Conservation (phyloP, 768 basidiomycete species). For the Boletus tomentosulus region DNA sequence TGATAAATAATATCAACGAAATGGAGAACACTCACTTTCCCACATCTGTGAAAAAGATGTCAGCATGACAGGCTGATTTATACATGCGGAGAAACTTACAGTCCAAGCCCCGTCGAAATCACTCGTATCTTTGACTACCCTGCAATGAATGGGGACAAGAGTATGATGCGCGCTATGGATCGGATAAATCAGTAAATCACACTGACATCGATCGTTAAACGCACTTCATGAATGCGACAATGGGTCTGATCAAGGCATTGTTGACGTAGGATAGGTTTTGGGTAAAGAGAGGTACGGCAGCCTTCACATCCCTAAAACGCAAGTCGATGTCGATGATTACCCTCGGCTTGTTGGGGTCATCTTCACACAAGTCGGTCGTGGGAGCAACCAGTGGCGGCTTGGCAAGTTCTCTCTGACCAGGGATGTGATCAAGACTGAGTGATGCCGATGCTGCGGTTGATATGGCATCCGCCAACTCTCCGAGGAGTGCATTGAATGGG, state of each 20-base stretch:
- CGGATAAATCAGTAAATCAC: neutral
- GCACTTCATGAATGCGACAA: slow-evolving; percentile 98
- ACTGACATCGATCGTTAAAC: slow-evolving; percentile 23
- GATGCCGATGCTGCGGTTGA: slow-evolving; percentile 54
- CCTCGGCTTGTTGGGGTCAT: slow-evolving; percentile 37
- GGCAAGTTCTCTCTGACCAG: slow-evolving; percentile 82
- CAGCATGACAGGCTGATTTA: neutral
- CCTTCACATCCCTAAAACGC: slow-evolving; percentile 92
- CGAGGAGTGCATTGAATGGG: slow-evolving; percentile 76
- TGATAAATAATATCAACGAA: neutral
- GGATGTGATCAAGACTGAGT: slow-evolving; percentile 57
- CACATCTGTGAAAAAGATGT: slow-evolving; percentile 59
- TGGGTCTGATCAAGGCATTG: slow-evolving; percentile 88
- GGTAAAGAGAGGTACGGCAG: slow-evolving; percentile 89
- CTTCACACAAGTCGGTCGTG: slow-evolving; percentile 33
- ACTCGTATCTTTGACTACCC: slow-evolving; percentile 72
- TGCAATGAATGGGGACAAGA: slow-evolving; percentile 89
- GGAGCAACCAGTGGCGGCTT: slow-evolving; percentile 83
- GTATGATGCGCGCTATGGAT: slow-evolving; percentile 81
- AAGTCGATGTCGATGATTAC: slow-evolving; percentile 90
- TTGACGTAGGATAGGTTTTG: slow-evolving; percentile 87
- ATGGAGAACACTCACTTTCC: slow-evolving; percentile 62
- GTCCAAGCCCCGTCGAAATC: slow-evolving; percentile 99
- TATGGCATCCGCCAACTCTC: slow-evolving; percentile 88
- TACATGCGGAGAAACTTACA: slow-evolving; percentile 41